Evolutionary conservation across 164 flowering plant species (phyloP).

Genomic region (Amborella trichopoda): DNA sequence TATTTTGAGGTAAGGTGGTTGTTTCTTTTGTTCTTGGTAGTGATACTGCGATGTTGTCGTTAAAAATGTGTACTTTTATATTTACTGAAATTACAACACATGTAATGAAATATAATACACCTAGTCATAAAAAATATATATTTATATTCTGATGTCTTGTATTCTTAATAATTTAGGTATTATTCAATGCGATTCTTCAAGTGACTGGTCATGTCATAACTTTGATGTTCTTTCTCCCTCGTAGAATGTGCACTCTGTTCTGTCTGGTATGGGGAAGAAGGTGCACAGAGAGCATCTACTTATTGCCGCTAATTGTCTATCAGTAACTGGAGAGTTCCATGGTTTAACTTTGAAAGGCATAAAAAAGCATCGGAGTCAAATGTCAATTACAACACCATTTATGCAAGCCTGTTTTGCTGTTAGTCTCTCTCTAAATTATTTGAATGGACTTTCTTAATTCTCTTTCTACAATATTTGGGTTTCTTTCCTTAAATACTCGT

Average conservation of each 20-base stretch:
- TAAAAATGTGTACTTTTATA: no score
- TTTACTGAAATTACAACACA: no score
- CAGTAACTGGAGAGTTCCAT: constrained; percentile 75
- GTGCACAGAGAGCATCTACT: constrained; percentile 60
- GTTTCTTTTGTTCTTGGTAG: no score
- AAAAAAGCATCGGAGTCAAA: constrained; percentile 35
- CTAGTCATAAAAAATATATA: no score
- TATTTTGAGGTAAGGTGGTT: constrained; percentile 48
- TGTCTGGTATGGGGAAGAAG: constrained; percentile 53
- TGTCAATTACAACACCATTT: constrained; percentile 55
- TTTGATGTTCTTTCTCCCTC: constrained; percentile 2
- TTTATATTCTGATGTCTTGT: background rate
- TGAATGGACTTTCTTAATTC: background rate
- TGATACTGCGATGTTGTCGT: no score
- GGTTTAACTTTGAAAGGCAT: constrained; percentile 63
- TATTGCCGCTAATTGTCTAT: constrained; percentile 56
- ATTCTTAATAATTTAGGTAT: background rate
- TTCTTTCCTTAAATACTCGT: background rate
- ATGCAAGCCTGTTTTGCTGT: constrained; percentile 80
- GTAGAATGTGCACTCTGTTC: constrained; percentile 59
- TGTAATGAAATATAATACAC: no score
- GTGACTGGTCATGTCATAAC: background rate
- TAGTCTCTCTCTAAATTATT: constrained; percentile 13
- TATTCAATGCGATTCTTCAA: background rate
- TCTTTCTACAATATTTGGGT: background rate